Conservation (phyloP, 306 rosid genomes). For the Morella rubra region DNA sequence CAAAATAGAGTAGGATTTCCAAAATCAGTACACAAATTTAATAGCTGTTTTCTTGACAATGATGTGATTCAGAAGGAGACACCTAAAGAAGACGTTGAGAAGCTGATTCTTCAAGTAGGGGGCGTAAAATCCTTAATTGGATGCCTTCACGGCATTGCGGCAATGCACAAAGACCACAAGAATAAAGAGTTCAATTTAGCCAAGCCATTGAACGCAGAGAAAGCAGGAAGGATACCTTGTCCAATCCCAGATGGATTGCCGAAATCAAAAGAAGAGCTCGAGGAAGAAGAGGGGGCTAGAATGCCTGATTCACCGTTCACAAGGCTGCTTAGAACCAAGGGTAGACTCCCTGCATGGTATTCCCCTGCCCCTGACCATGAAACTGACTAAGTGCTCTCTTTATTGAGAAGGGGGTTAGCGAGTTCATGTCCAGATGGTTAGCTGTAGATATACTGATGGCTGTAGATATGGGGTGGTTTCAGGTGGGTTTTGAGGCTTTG, state of each 20-base stretch:
- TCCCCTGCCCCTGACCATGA: conserved; percentile 81
- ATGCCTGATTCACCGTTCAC: conserved; percentile 86
- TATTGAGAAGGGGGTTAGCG: neutral
- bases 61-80: conserved; percentile 49
- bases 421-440: conserved; percentile 14
- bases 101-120: conserved; percentile 62
- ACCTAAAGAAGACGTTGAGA: conserved; percentile 72
- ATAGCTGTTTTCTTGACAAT: neutral
- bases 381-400: conserved; percentile 51
- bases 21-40: neutral
- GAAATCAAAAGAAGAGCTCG: conserved; percentile 58
- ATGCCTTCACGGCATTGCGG: conserved; percentile 58
- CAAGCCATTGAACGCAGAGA: conserved; percentile 22
- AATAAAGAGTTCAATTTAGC: conserved; percentile 20
- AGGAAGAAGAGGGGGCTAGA: conserved; percentile 63
- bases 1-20: neutral
- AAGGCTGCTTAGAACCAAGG: conserved; percentile 66
- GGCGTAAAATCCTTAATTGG: conserved; percentile 75
- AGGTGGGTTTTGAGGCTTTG: neutral
- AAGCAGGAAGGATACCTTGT: conserved; percentile 25
- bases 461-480: neutral
- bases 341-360: conserved; percentile 79
- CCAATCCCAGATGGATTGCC: conserved; percentile 94
- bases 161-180: conserved; percentile 46
- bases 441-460: neutral